Evolutionary conservation across 208 protist genomes (phyloP).

Genomic region (Leishmania turanica): DNA sequence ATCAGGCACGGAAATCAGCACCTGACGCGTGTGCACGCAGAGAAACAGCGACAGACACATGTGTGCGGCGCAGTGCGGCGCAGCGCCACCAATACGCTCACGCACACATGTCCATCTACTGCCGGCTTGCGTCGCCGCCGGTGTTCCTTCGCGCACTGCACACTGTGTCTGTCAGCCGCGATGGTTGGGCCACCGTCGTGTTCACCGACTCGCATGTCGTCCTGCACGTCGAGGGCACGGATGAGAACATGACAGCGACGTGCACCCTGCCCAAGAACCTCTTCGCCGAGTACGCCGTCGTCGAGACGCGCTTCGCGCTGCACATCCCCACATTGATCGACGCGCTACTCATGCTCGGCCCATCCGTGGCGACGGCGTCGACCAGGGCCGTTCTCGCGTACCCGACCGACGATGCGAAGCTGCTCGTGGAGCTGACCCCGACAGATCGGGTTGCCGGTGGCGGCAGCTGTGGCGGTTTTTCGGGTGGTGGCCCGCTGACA

Average conservation of each 20-base stretch:
- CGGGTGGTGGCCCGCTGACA: neutral
- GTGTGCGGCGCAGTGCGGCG: neutral
- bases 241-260: constrained; percentile 78
- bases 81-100: neutral
- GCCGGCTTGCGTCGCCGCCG: constrained; percentile 46
- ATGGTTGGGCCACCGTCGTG: constrained; percentile 68
- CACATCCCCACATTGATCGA: constrained; percentile 74
- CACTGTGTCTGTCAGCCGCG: constrained; percentile 48
- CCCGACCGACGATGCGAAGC: constrained; percentile 46
- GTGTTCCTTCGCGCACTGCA: constrained; percentile 68
- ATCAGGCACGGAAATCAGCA: neutral
- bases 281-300: constrained; percentile 79
- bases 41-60: neutral
- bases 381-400: constrained; percentile 55
- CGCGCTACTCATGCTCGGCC: constrained; percentile 70
- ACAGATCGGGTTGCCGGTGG: constrained; percentile 11
- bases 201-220: constrained; percentile 68
- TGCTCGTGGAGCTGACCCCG: constrained; percentile 67
- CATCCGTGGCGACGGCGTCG: constrained; percentile 21
- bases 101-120: constrained; percentile 74
- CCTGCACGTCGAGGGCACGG: constrained; percentile 69
- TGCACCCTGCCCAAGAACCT: constrained; percentile 65
- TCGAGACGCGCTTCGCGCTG: constrained; percentile 52
- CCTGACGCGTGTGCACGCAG: neutral
- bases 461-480: neutral